These are phyloP conservation scores for Balamuthia mandrillaris DNA, from an alignment of 208 protist genomes.

Conservation along the genomic window DNA sequence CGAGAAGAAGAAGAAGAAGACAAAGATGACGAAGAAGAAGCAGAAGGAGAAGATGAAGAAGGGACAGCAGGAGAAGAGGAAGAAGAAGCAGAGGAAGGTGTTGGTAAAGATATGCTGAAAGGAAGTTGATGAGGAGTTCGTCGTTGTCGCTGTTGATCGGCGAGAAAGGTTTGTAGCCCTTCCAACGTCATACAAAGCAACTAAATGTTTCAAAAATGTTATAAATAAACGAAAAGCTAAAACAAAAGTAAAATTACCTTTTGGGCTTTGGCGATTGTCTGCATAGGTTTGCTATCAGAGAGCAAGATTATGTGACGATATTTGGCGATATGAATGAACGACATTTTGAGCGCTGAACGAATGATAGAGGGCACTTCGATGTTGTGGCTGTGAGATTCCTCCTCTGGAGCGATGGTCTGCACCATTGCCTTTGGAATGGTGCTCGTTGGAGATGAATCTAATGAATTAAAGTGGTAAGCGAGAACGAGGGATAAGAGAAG, in stretches of 20 bases:
- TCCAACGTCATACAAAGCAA: constrained; percentile 11
- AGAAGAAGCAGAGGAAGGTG: background rate
- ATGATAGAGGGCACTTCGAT: constrained; percentile 14
- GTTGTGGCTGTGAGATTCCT: background rate
- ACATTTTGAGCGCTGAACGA: constrained; percentile 16
- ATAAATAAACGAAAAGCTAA: background rate
- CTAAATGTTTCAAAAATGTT: background rate
- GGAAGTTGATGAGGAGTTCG: background rate
- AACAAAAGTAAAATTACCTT: background rate
- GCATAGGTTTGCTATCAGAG: constrained; percentile 11
- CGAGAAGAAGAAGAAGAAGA: background rate
- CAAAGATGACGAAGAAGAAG: background rate
- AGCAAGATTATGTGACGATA: background rate
- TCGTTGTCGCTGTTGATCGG: background rate
- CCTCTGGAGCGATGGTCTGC: background rate
- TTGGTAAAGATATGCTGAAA: background rate
- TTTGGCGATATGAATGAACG: constrained; percentile 15
- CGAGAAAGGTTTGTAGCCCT: background rate
- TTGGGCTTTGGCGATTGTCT: background rate
- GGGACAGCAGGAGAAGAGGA: background rate
- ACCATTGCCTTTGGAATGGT: background rate
- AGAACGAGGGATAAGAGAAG: background rate
- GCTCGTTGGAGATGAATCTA: background rate
- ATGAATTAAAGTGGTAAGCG: background rate
- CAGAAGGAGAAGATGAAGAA: background rate